Evolutionary conservation across 1,284 basidiomycete genomes (phyloP), one percentile per base, ranked within the genome.

Genomic region (Cryptococcus maquisensis): DNA sequence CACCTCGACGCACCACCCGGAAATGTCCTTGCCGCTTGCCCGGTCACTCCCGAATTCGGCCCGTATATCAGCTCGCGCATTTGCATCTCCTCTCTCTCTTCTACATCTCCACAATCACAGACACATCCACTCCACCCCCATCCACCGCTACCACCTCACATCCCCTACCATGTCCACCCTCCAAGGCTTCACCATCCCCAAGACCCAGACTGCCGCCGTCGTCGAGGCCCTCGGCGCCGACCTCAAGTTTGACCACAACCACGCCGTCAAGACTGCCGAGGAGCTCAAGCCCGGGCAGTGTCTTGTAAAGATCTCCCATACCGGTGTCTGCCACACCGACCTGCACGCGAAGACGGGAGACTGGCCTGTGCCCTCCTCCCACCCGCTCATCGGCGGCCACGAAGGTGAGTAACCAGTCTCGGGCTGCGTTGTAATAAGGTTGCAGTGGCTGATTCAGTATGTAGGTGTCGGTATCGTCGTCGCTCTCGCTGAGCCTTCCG

Each of bases 231-330:
- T 73, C 21, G 80, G 79, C 38, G 75, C 74, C 3, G 57, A 71
- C 13, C 78, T 75, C 51, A 51, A 54, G 20, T 59, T 71, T 57
- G 52, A 67, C 46, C 57, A 51, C 23, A 57, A 66, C 18, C 65
- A 67, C 56, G 65, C 76, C 28, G 86, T 93, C 65, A 82, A 78
- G 52, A 80, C 82, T 53, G 81, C 81, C 4, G 75, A 79, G 20
- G 80, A 88, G 13, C 87, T 92, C 73, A 79, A 80, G 23, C 85
- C 86, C 1, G 88, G 87, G 50, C 84, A 93, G 75, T 90, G 86
- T 63, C 83, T 92, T 60, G 81, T 93, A 72, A 84, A 86, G 73
- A 79, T 93, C 71, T 78, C 81, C 42, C 85, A 83, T 77, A 84
- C 85, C n/a, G 88, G 87, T 55, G 74, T 75, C 24, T 50, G 49